A percentile compares a stretch with the other conserved stretches of the same genome.
Evolutionary conservation across 768 basidiomycete genomes (phyloP).

Genomic region (Russula abietina): DNA sequence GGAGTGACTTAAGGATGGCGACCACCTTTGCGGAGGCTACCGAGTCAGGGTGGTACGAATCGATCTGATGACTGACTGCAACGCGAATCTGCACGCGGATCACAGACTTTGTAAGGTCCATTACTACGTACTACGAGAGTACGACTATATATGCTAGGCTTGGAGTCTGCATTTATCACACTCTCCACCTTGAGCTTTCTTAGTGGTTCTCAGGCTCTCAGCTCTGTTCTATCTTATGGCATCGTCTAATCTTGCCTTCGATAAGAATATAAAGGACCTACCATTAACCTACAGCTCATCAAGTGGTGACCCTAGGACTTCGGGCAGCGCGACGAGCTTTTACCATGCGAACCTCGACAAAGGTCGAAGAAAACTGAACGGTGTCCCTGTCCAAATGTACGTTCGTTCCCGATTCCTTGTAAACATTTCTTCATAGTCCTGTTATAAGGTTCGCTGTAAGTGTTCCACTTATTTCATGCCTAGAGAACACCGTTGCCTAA

Average conservation of each 20-base stretch:
- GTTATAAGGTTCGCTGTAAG: conserved; percentile 19
- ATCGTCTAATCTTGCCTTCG: not conserved
- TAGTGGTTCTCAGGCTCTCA: not conserved
- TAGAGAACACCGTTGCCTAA: not conserved
- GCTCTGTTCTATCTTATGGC: not conserved
- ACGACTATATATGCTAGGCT: not conserved
- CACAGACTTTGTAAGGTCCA: not conserved
- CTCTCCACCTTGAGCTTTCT: not conserved
- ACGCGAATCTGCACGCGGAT: not conserved
- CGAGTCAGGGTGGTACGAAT: not conserved
- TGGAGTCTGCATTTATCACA: not conserved
- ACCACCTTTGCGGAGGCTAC: not conserved
- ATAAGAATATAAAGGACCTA: not conserved
- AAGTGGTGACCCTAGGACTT: not conserved
- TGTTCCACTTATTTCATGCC: not conserved
- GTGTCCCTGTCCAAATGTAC: conserved; percentile 23
- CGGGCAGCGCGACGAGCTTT: not conserved
- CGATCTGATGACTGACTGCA: not conserved
- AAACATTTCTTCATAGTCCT: not conserved
- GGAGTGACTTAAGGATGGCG: no score
- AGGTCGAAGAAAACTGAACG: conserved; percentile 18
- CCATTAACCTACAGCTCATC: not conserved
- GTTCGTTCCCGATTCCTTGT: not conserved
- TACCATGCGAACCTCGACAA: conserved; percentile 19
- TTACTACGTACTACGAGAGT: not conserved